Evolutionary conservation across 495 filamentous ascomycete species (phyloP).

Genomic region (Bryoglossum gracile): DNA sequence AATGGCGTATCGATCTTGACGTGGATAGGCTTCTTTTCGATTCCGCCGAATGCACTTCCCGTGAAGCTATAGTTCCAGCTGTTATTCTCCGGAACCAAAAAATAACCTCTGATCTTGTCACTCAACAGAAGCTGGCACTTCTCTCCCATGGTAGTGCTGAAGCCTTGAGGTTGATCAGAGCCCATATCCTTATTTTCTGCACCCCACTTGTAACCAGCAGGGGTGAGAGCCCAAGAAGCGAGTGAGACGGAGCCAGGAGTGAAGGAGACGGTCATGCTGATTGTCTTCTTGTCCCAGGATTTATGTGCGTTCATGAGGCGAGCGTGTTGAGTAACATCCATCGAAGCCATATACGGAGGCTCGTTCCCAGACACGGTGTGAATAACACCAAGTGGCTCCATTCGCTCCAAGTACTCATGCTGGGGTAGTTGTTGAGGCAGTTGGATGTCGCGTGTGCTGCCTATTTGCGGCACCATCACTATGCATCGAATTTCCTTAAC

Average conservation of each 20-base stretch:
- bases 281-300: conserved; percentile 88
- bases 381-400: conserved; percentile 93
- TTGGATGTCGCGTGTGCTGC: conserved; percentile 85
- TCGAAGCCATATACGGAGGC: conserved; percentile 88
- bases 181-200: conserved; percentile 88
- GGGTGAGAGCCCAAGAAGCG: conserved; percentile 85
- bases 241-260: conserved; percentile 97
- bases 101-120: conserved; percentile 89
- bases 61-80: conserved; percentile 99
- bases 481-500: conserved; percentile 96
- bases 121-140: conserved; percentile 91
- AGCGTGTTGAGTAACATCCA: conserved; percentile 90
- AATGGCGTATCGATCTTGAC: conserved; percentile 91
- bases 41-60: conserved; percentile 73
- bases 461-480: conserved; percentile 96
- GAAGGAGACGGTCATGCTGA: conserved; percentile 95
- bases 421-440: conserved; percentile 87
- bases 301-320: conserved; percentile 76
- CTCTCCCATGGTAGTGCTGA: conserved; percentile 85
- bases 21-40: conserved; percentile 84
- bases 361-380: conserved; percentile 95
- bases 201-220: conserved; percentile 93
- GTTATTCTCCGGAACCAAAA: conserved; percentile 85
- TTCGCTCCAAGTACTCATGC: conserved; percentile 78
- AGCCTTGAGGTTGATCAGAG: conserved; percentile 89